Conservation (phyloP, 352 stramenopile genomes). For the Blastocystis sp. region DNA sequence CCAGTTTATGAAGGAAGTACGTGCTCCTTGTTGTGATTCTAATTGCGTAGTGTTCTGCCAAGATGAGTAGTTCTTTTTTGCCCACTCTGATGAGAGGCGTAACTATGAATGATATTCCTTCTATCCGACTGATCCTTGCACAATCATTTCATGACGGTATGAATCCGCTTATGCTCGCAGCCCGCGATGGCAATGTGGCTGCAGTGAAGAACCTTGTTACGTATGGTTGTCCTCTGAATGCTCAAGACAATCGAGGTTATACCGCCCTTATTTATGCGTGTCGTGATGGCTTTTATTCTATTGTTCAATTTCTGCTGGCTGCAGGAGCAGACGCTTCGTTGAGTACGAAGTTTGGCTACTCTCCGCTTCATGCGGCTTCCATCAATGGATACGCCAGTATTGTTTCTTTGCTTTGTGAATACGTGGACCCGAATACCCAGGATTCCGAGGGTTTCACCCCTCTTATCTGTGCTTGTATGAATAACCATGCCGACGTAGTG, state of each 20-base stretch:
- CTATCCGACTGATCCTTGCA: background rate
- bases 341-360: background rate
- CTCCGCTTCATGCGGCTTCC: background rate
- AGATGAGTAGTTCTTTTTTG: background rate
- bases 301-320: constrained; percentile 5
- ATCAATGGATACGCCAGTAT: background rate
- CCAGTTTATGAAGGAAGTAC: background rate
- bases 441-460: background rate
- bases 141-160: background rate
- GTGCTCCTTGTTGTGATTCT: background rate
- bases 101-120: background rate
- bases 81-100: background rate
- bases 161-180: background rate
- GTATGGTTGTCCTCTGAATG: constrained; percentile 3
- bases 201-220: background rate
- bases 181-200: background rate
- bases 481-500: background rate
- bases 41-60: background rate
- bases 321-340: background rate
- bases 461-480: background rate
- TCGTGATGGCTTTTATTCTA: background rate
- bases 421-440: background rate
- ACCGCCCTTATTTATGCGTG: constrained; percentile 19
- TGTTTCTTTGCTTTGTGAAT: background rate
- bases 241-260: constrained; percentile 1